These are phyloP conservation scores for Boechera retrofracta DNA, from an alignment of 345 rosid genomes.

Conservation along the genomic window DNA sequence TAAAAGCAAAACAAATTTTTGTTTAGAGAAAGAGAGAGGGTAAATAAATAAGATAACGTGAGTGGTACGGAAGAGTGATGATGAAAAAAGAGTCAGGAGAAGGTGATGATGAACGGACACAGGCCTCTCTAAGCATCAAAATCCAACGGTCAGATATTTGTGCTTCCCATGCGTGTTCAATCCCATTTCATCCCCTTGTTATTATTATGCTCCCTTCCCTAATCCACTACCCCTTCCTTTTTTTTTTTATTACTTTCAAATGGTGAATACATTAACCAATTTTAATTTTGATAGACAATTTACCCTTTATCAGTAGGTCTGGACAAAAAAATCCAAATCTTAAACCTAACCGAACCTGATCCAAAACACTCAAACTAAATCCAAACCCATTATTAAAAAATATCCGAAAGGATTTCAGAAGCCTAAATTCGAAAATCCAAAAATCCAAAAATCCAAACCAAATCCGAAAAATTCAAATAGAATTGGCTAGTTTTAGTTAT, in stretches of 20 bases:
- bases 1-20: no score
- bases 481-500: no score
- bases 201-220: constrained; percentile 32
- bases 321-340: background rate
- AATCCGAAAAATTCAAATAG: no score
- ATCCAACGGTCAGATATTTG: constrained; percentile 46
- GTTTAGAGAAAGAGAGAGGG: background rate
- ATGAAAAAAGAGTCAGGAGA: constrained; percentile 42
- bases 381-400: no score
- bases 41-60: constrained; percentile 11
- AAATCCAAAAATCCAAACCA: no score
- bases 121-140: constrained; percentile 25
- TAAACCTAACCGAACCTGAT: no score
- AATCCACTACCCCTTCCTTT: background rate
- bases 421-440: no score
- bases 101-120: constrained; percentile 41
- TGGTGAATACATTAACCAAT: no score
- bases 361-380: no score
- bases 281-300: background rate
- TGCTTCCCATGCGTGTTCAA: constrained; percentile 46
- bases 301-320: no score
- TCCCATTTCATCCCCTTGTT: constrained; percentile 14
- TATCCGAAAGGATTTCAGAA: no score
- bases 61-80: constrained; percentile 45
- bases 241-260: background rate